Base-by-base conservation (phyloP, 768 basidiomycete genomes). In the Naganishia friedmannii region DNA sequence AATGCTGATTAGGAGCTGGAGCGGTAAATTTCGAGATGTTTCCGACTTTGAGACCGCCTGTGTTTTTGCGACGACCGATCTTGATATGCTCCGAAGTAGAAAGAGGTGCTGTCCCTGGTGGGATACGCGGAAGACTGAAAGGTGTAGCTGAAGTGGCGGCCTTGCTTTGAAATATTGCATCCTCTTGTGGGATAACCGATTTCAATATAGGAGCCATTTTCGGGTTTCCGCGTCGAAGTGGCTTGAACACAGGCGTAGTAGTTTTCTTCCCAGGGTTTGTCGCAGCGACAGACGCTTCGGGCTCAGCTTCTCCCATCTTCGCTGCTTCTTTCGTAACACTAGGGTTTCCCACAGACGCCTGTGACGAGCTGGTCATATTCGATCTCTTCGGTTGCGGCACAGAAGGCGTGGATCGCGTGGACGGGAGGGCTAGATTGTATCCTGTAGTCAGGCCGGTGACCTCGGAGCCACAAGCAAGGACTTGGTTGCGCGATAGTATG, bases 11-110 rank as follows among this genome's bases (percentile, higher is more conserved):
- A 4, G n/a, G 48, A 51, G 48, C 12, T 51, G 48, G 48, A n/a
- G 48, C 48, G 6, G 23, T 21, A 13, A 51, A 51, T n/a, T 51
- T 51, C 21, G 48, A 26, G 23, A 51, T 21, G n/a, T n/a, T 51
- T 51, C 48, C 23, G 3, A n/a, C 3, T 51, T 51, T 51, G 48
- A n/a, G 6, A 51, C 48, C n/a, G 13, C 3, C n/a, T 13, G 6
- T 51, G n/a, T 51, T 51, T 12, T 51, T 51, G 6, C 12, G 48
- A 23, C 2, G 1, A 12, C 13, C 13, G 48, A 51, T 51, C 48
- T 51, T 51, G 48, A 51, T 51, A 26, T 51, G 48, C 48, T 51
- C 23, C 23, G 48, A 51, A n/a, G 48, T 51, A 51, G 48, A 51
- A 23, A 51, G 48, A 51, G 48, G 48, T 26, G 23, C 48, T 13